Base-by-base conservation (phyloP, 169 alveolate genomes). In the Miamiensis avidus region DNA sequence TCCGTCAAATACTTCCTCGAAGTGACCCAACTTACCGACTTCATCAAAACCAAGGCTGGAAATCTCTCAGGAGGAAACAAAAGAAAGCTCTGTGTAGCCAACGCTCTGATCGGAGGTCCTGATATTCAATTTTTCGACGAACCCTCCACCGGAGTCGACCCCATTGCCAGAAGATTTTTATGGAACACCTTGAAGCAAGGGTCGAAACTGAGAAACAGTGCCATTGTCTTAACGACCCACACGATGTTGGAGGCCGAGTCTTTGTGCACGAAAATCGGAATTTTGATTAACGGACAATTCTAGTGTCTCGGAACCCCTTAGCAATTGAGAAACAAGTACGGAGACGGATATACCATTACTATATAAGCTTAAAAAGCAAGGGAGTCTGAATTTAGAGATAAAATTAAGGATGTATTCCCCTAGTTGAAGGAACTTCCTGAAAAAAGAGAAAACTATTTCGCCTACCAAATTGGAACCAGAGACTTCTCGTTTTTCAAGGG, bases 61-160 rank as follows among this genome's bases (percentile, higher is more conserved):
- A 72, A 87, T 25, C 84, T 96, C 69, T 92, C 97, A 49, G 98
- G 98, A 0, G 98, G 98, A 0, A 92, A 94, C 78, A 94, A 96
- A 86, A 91, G 98, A 85, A 96, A 96, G 85, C 89, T 96, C 30
- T 93, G 95, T 78, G 93, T 95, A 25, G 98, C 97, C 0, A 86
- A 95, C 69, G 98, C 99, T 0, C 83, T 97, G 78, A 95, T 97
- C 33, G 98, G 97, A 11, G 94, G 96, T 33, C 91, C 98, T 26
- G 88, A 85, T 73, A 85, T 97, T 32, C 91, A 96, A 11, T 84
- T 97, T 31, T 91, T 97, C 30, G 98, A 97, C 93, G 98, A 97
- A 79, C 99, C 99, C n/a, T 89, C 98, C 16, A 89, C 97, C 82
- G 99, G 98, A 69, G 94, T 97, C 92, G 99, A 97, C 75, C 94